phyloP scores from a whole-genome alignment of 2,329 filamentous ascomycete genomes.

The Capronia americana region DNA sequence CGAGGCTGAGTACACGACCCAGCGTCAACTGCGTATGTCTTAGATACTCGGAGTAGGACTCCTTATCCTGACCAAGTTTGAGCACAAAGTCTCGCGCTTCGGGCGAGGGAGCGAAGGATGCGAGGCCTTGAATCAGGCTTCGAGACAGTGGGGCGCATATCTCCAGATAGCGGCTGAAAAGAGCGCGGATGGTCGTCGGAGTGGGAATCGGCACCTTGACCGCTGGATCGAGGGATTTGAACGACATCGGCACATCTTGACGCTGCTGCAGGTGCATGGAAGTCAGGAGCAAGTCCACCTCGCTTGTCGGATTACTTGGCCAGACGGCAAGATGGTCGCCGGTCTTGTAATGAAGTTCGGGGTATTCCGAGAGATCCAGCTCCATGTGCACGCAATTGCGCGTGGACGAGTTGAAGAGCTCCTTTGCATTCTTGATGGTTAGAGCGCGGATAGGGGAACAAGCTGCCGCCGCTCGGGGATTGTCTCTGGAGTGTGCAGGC shows the following conservation, averaged over 20 bases:
- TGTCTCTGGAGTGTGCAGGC: slow-evolving; percentile 64
- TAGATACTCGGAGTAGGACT: slow-evolving; percentile 81
- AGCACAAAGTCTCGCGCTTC: slow-evolving; percentile 78
- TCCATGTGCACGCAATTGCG: slow-evolving; percentile 50
- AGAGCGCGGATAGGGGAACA: slow-evolving; percentile 77
- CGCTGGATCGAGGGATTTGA: slow-evolving; percentile 22
- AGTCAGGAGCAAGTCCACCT: slow-evolving; percentile 44
- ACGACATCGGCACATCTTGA: slow-evolving; percentile 39
- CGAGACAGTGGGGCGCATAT: slow-evolving; percentile 89
- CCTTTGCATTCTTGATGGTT: slow-evolving; percentile 80
- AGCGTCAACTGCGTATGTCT: slow-evolving; percentile 75
- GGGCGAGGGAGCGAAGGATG: slow-evolving; percentile 78
- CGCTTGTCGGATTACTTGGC: slow-evolving; percentile 49
- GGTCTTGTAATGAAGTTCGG: slow-evolving; percentile 47
- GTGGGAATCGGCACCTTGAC: slow-evolving; percentile 76
- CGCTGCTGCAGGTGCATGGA: slow-evolving; percentile 42
- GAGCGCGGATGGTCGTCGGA: slow-evolving; percentile 85
- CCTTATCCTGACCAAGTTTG: slow-evolving; percentile 82
- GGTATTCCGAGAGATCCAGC: slow-evolving; percentile 52
- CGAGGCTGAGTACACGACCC: slow-evolving; percentile 53
- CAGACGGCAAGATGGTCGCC: slow-evolving; percentile 53
- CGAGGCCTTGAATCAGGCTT: slow-evolving; percentile 80
- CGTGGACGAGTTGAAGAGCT: slow-evolving; percentile 79
- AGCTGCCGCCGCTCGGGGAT: slow-evolving; percentile 70
- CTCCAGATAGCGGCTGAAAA: slow-evolving; percentile 88